phyloP scores from a whole-genome alignment of 2,329 filamentous ascomycete species.

The Aspergillus sp. region DNA sequence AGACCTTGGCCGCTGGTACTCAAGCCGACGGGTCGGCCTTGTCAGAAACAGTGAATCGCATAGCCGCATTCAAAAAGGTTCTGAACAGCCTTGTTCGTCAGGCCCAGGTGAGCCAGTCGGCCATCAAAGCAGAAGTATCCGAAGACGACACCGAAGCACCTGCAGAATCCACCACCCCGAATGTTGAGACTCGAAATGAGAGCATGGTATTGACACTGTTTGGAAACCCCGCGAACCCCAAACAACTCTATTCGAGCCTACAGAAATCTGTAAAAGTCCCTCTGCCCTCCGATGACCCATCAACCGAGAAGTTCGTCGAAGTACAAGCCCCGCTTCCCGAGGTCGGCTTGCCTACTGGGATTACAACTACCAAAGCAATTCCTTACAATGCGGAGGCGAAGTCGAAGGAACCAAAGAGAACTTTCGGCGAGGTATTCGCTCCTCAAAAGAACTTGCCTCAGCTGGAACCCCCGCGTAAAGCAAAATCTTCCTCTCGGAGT shows the following conservation, averaged over 20 bases:
- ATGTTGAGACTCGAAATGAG: conserved; percentile 47
- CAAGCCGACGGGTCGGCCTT: conserved; percentile 26
- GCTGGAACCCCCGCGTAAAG: conserved; percentile 41
- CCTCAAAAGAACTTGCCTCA: conserved; percentile 37
- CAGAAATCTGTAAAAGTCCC: conserved; percentile 50
- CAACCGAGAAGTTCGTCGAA: conserved; percentile 36
- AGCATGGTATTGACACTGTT: conserved; percentile 71
- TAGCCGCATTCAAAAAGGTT: conserved; percentile 60
- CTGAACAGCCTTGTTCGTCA: conserved; percentile 63
- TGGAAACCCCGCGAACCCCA: conserved; percentile 70
- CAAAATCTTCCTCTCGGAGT: conserved; percentile 32
- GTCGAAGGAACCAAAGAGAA: conserved; percentile 32
- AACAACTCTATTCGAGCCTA: conserved; percentile 83
- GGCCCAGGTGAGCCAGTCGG: conserved; percentile 52
- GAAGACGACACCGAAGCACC: conserved; percentile 37
- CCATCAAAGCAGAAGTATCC: conserved; percentile 32
- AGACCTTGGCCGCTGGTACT: conserved; percentile 27
- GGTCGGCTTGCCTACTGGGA: conserved; percentile 68
- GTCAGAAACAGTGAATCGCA: conserved; percentile 43
- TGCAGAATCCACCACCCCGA: conserved; percentile 32
- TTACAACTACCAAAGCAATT: conserved; percentile 67
- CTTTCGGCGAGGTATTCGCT: conserved; percentile 47
- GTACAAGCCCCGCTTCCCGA: conserved; percentile 58
- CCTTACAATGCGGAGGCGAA: conserved; percentile 45
- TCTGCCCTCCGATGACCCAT: conserved; percentile 36